phyloP scores from a whole-genome alignment of 768 basidiomycete genomes.

The Favolaschia claudopus region DNA sequence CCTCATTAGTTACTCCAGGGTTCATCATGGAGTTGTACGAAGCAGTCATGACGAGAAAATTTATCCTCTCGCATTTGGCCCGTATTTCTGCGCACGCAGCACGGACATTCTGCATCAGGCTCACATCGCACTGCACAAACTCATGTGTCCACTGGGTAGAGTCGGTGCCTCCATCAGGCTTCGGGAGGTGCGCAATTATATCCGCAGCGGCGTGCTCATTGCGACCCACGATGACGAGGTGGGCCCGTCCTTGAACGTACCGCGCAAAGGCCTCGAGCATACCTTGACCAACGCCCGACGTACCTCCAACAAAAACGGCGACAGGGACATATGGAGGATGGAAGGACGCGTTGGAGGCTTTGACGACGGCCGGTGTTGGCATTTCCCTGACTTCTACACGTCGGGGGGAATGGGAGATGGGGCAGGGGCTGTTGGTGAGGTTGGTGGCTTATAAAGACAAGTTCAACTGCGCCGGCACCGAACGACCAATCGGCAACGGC shows the following conservation, averaged over 20 bases:
- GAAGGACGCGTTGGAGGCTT: slow-evolving; percentile 29
- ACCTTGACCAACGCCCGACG: slow-evolving; percentile 38
- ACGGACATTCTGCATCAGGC: slow-evolving; percentile 43
- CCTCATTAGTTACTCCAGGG: slow-evolving; percentile 41
- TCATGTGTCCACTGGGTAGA: slow-evolving; percentile 30
- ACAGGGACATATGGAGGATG: slow-evolving; percentile 17
- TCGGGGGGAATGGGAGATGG: no score
- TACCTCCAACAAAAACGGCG: slow-evolving; percentile 26
- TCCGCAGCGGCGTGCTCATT: slow-evolving; percentile 42
- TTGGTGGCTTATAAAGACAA: no score
- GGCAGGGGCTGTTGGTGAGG: no score
- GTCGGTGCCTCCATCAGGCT: slow-evolving; percentile 23
- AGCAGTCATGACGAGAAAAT: slow-evolving; percentile 43
- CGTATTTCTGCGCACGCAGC: slow-evolving; percentile 34
- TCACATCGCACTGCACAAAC: slow-evolving; percentile 44
- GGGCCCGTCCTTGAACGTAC: slow-evolving; percentile 43
- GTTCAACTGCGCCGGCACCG: no score
- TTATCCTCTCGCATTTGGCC: slow-evolving; percentile 31
- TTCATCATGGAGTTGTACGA: slow-evolving; percentile 37
- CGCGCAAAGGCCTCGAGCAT: slow-evolving; percentile 42
- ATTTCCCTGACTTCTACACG: no score
- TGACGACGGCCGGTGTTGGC: slow-evolving; percentile 20
- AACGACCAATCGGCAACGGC: no score
- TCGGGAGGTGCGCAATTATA: slow-evolving; percentile 39
- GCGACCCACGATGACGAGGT: slow-evolving; percentile 46